Conservation (phyloP, 2,329 filamentous ascomycete species). For the Trichocomaceae sp. region DNA sequence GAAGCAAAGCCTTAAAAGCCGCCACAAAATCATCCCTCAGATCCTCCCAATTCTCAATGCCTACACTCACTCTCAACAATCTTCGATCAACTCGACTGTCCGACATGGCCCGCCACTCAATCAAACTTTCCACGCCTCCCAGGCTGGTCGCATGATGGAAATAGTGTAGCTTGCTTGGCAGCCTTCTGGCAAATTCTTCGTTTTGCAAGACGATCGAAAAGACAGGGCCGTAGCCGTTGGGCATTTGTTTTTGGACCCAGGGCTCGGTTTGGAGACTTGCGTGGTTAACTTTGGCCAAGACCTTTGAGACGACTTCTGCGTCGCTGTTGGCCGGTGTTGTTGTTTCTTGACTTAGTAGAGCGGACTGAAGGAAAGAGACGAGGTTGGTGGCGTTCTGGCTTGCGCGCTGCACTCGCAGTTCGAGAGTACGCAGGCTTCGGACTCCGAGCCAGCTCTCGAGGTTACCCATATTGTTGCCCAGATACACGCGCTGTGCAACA, state of each 20-base stretch:
- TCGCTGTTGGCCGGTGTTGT: conserved; percentile 28
- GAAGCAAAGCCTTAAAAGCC: conserved; percentile 54
- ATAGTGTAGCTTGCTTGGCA: conserved; percentile 71
- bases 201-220: conserved; percentile 66
- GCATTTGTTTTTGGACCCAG: conserved; percentile 87
- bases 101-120: conserved; percentile 93
- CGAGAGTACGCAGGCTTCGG: conserved; percentile 75
- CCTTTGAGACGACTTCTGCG: conserved; percentile 42
- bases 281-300: conserved; percentile 62
- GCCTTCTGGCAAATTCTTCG: conserved; percentile 53
- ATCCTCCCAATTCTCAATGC: conserved; percentile 82
- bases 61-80: conserved; percentile 74
- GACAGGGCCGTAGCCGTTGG: conserved; percentile 79
- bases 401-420: conserved; percentile 73
- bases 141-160: conserved; percentile 95
- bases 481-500: conserved; percentile 61
- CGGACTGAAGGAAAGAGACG: conserved; percentile 62
- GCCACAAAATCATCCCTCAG: conserved; percentile 65
- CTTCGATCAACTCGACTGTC: conserved; percentile 65
- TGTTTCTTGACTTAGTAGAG: conserved; percentile 34
- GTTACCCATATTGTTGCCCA: conserved; percentile 81
- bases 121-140: conserved; percentile 88
- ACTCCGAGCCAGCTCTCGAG: conserved; percentile 90
- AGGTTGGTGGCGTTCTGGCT: conserved; percentile 62
- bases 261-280: conserved; percentile 68